These are phyloP conservation scores for Aureobasidium pullulans DNA, from an alignment of 2,329 filamentous ascomycete genomes.

Conservation along the genomic window DNA sequence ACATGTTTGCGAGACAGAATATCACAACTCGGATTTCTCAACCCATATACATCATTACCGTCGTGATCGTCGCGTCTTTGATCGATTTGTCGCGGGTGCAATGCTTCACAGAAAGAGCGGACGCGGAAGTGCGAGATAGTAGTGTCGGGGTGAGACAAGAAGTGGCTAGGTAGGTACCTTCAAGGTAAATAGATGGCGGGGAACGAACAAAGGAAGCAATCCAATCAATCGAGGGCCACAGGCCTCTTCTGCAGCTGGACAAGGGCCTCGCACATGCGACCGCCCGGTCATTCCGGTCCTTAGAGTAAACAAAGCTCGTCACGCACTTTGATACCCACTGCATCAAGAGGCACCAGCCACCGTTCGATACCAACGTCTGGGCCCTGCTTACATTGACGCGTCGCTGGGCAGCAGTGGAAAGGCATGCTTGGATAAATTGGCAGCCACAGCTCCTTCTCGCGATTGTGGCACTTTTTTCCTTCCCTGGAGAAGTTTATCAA, in stretches of 20 bases:
- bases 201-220: not conserved
- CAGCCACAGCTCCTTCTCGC: not conserved
- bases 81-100: constrained; percentile 3
- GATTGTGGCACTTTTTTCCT: not conserved
- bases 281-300: constrained; percentile 10
- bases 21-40: not conserved
- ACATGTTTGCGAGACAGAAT: constrained; percentile 10
- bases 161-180: constrained; percentile 13
- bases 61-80: not conserved
- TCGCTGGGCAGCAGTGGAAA: constrained; percentile 7
- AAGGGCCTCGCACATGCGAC: constrained; percentile 7
- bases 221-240: constrained; percentile 8
- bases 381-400: constrained; percentile 2
- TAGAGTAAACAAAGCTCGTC: constrained; percentile 13
- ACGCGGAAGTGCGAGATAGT: constrained; percentile 1
- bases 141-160: constrained; percentile 4
- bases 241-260: constrained; percentile 5
- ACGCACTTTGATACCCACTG: not conserved
- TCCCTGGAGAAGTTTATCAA: not conserved
- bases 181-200: constrained; percentile 13
- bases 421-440: constrained; percentile 14
- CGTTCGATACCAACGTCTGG: constrained; percentile 12
- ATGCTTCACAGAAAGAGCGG: constrained; percentile 6
- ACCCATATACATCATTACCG: not conserved
- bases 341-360: constrained; percentile 8